Evolutionary conservation across 1,284 basidiomycete genomes (phyloP).

Genomic region (Dichomitus squalens): DNA sequence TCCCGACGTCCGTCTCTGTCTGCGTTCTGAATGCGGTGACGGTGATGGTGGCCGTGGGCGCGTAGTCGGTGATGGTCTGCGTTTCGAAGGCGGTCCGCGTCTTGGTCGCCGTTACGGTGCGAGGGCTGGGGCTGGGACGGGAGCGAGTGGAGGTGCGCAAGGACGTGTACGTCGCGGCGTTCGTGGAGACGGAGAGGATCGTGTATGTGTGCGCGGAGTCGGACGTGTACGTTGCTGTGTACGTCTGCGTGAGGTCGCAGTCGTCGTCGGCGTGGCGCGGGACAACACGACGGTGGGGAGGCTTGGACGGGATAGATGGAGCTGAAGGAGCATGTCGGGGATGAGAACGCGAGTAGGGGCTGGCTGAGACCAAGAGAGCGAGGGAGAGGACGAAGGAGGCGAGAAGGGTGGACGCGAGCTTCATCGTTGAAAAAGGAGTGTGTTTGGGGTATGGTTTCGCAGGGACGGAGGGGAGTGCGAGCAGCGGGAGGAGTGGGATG

Average conservation of each 20-base stretch:
- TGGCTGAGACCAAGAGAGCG: background rate
- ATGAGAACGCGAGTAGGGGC: background rate
- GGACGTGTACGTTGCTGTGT: background rate
- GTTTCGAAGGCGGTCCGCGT: background rate
- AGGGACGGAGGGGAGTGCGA: background rate
- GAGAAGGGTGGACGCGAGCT: background rate
- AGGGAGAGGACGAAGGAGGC: background rate
- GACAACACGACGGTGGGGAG: background rate
- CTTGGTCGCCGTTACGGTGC: background rate
- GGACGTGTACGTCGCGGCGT: background rate
- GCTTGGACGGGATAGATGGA: background rate
- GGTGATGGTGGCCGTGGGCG: background rate
- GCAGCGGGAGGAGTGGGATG: too few relatives aligned
- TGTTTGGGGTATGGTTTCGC: background rate
- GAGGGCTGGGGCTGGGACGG: background rate
- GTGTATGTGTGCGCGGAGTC: background rate
- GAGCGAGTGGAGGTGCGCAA: background rate
- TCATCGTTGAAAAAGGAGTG: background rate
- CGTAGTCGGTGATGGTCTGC: background rate
- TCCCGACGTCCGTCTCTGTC: background rate
- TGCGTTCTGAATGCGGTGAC: background rate
- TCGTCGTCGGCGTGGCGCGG: background rate
- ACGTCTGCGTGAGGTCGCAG: background rate
- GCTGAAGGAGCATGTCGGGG: background rate
- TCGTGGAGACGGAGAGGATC: background rate